Base-by-base conservation (phyloP, 2,329 filamentous ascomycete genomes). In the Colletotrichum tropicicola region DNA sequence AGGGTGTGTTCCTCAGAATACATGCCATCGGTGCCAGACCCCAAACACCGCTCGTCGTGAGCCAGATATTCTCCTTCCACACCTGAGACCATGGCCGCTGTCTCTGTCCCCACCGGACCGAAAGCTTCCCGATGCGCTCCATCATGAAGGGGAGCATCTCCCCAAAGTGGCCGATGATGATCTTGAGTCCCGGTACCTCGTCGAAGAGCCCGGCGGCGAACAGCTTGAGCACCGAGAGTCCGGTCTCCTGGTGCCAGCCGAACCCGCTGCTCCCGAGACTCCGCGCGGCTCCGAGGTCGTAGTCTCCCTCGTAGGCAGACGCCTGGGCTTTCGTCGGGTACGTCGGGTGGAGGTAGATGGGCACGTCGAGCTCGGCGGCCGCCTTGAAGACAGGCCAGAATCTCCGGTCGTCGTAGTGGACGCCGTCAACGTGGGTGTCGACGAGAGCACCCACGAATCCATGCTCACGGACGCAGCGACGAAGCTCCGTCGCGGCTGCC, bases 401-500 rank as follows among this genome's bases (percentile, higher is more conserved):
- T 71, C 90, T 77, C 79, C 87, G 84, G 23, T 83, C 82, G 58
- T 89, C 86, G 39, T 87, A 88, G 60, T 89, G 85, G 0, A 77
- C 66, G 3, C 87, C 87, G 13, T 85, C 80, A 19, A 83, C 83
- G 70, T 91, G 89, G 1, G 82, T 85, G 70, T 90, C 86, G 39
- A 91, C 81, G 5, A 91, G 75, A 3, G 82, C 87, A 2, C 89
- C 88, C 60, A 86, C 83, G 78, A 91, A 90, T 8, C 87, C 87
- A 45, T 84, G 78, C 65, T 88, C 73, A 3, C 77, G 83, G 3
- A 91, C 83, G 53, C 84, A 87, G 44, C 86, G 79, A 45, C 74
- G 73, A 3, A 88, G 77, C 66, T 88, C 86, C 2, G 73, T 75
- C 1, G 81, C 79, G 5, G 85, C 85, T 52, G 83, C 75, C 1